Evolutionary conservation across 495 filamentous ascomycete species (phyloP).

Genomic region (Evernia prunastri): DNA sequence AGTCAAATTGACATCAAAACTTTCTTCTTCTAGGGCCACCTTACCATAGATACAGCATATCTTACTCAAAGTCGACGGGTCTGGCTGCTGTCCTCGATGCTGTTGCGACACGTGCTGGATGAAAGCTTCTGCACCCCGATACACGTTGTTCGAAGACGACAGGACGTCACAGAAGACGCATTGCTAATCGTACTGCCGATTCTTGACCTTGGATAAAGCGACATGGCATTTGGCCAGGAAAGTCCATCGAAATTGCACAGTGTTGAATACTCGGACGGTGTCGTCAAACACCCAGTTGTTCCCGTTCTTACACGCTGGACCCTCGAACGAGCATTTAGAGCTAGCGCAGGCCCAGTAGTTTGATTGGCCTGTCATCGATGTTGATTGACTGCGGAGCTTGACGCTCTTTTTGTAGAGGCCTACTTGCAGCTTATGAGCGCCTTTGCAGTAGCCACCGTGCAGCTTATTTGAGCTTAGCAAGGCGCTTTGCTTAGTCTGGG

Average conservation of each 20-base stretch:
- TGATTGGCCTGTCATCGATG: slow-evolving; percentile 14
- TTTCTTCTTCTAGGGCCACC: slow-evolving; percentile 30
- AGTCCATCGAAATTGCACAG: slow-evolving; percentile 39
- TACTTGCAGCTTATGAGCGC: slow-evolving; percentile 39
- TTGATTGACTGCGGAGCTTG: slow-evolving; percentile 21
- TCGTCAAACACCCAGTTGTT: slow-evolving; percentile 30
- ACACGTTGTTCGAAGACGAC: slow-evolving; percentile 26
- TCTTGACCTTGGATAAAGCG: slow-evolving; percentile 26
- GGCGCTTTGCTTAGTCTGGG: not conserved
- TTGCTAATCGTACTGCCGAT: slow-evolving; percentile 28
- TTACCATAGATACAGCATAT: slow-evolving; percentile 30
- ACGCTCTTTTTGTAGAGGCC: slow-evolving; percentile 30
- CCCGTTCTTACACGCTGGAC: slow-evolving; percentile 24
- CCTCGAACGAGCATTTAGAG: slow-evolving; percentile 37
- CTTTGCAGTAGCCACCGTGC: slow-evolving; percentile 46
- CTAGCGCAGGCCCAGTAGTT: slow-evolving; percentile 35
- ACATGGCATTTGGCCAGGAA: slow-evolving; percentile 47
- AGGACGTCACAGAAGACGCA: slow-evolving; percentile 42
- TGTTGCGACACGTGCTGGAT: slow-evolving; percentile 36
- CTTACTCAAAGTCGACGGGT: slow-evolving; percentile 16
- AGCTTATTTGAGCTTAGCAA: slow-evolving; percentile 17
- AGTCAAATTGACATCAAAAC: slow-evolving; percentile 37
- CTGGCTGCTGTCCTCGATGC: slow-evolving; percentile 28
- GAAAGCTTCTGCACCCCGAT: slow-evolving; percentile 34
- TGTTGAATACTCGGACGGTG: slow-evolving; percentile 19